phyloP scores from a whole-genome alignment of 129 eudicot genomes.

The Logfia minima region DNA sequence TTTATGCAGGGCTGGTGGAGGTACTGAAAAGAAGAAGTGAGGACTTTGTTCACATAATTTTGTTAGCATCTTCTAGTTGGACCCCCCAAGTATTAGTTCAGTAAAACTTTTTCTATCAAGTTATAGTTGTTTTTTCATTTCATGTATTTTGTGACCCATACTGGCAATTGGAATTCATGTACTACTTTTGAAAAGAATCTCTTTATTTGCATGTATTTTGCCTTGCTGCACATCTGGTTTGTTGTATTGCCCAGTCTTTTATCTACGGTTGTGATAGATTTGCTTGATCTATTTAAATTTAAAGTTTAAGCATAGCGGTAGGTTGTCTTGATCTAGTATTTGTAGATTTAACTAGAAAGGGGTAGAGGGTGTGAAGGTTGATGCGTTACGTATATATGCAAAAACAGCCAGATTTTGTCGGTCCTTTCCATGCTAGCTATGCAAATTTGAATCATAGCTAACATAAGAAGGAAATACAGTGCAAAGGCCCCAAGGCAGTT shows the following conservation, averaged over 20 bases:
- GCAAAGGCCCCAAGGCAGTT: too few relatives aligned
- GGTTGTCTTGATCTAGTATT: neutral
- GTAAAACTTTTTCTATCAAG: slow-evolving; percentile 11
- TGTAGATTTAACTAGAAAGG: neutral
- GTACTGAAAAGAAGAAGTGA: slow-evolving; percentile 73
- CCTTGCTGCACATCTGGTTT: neutral
- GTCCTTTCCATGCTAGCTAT: too few relatives aligned
- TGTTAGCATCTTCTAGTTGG: slow-evolving; percentile 7
- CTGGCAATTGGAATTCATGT: slow-evolving; percentile 14
- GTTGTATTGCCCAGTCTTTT: neutral
- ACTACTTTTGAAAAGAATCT: slow-evolving; percentile 13
- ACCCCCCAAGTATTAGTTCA: neutral
- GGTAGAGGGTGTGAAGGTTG: neutral
- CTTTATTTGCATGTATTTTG: neutral
- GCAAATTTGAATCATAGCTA: too few relatives aligned
- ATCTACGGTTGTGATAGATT: neutral
- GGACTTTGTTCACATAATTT: slow-evolving; percentile 22
- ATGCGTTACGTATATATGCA: too few relatives aligned
- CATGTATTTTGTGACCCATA: slow-evolving; percentile 17
- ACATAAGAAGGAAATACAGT: too few relatives aligned
- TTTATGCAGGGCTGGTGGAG: slow-evolving; percentile 61
- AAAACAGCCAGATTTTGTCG: too few relatives aligned
- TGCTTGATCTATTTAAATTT: neutral
- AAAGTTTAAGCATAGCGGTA: neutral
- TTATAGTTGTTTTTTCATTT: slow-evolving; percentile 10